phyloP scores from a whole-genome alignment of 768 basidiomycete genomes.

The Leccinum obscurum region DNA sequence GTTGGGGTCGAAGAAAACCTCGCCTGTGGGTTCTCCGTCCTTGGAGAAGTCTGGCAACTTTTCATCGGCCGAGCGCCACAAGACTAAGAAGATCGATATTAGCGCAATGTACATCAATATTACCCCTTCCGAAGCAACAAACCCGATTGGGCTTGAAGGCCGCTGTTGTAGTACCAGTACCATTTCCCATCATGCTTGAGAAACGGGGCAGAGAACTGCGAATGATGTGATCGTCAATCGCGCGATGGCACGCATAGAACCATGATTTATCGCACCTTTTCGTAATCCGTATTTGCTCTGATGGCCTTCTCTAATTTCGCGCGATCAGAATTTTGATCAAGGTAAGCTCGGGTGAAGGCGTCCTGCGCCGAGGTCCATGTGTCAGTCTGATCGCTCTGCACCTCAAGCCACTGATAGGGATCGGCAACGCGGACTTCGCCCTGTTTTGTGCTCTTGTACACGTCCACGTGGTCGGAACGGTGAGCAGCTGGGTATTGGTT shows the following conservation, averaged over 20 bases:
- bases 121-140: conserved; percentile 3
- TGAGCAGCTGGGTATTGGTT: conserved; percentile 64
- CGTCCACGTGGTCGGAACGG: conserved; percentile 65
- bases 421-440: conserved; percentile 65
- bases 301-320: conserved; percentile 60
- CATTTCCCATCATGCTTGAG: conserved; percentile 67
- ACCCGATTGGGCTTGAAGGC: conserved; percentile 67
- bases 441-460: conserved; percentile 63
- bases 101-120: not conserved
- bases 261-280: conserved; percentile 36
- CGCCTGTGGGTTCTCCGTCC: conserved; percentile 47
- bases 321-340: conserved; percentile 64
- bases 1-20: conserved; percentile 84
- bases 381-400: conserved; percentile 61
- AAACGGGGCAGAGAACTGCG: conserved; percentile 62
- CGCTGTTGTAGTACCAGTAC: conserved; percentile 83
- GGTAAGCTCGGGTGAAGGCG: conserved; percentile 53
- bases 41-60: conserved; percentile 55
- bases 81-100: conserved; percentile 38
- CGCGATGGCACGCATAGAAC: not conserved
- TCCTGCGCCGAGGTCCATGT: conserved; percentile 65
- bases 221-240: conserved; percentile 4
- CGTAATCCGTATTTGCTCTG: conserved; percentile 51
- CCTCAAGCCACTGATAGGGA: conserved; percentile 77
- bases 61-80: conserved; percentile 58